Evolutionary conservation across 176 grass and related monocot species (phyloP).

Genomic region (Carex scoparia): DNA sequence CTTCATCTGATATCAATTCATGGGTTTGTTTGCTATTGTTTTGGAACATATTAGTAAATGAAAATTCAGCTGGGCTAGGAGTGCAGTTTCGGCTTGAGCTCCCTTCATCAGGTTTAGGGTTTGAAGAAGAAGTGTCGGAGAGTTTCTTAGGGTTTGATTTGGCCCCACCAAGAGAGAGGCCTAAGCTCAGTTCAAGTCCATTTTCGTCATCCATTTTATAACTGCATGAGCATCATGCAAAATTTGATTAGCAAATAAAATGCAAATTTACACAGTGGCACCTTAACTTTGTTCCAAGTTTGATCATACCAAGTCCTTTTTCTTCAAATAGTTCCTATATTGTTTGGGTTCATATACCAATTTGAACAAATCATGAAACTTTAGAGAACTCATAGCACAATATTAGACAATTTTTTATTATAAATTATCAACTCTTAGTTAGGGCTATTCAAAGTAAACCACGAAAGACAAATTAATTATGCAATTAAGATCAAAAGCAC

Average conservation of each 20-base stretch:
- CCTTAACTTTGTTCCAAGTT: background rate
- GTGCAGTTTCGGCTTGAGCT: conserved; percentile 50
- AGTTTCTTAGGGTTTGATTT: conserved; percentile 52
- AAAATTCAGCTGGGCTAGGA: conserved; percentile 43
- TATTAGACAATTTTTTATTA: background rate
- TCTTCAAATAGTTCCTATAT: background rate
- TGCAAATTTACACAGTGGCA: background rate
- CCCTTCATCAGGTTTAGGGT: conserved; percentile 59
- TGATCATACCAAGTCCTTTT: background rate
- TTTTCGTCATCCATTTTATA: conserved; percentile 71
- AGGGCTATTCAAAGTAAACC: background rate
- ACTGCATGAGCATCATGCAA: conserved; percentile 5
- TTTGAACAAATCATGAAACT: background rate
- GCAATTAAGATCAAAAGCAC: background rate
- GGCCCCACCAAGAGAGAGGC: conserved; percentile 68
- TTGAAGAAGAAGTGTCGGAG: conserved; percentile 33
- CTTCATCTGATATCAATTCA: conserved; percentile 49
- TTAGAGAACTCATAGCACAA: background rate
- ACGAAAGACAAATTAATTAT: background rate
- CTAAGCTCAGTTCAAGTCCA: conserved; percentile 87
- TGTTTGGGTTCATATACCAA: background rate
- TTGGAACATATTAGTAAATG: conserved; percentile 54
- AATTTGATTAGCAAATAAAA: background rate
- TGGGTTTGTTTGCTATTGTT: conserved; percentile 54
- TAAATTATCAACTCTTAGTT: background rate